Evolutionary conservation across 2,329 filamentous ascomycete genomes (phyloP).

Genomic region (Mycosphaerelloides madeirae): DNA sequence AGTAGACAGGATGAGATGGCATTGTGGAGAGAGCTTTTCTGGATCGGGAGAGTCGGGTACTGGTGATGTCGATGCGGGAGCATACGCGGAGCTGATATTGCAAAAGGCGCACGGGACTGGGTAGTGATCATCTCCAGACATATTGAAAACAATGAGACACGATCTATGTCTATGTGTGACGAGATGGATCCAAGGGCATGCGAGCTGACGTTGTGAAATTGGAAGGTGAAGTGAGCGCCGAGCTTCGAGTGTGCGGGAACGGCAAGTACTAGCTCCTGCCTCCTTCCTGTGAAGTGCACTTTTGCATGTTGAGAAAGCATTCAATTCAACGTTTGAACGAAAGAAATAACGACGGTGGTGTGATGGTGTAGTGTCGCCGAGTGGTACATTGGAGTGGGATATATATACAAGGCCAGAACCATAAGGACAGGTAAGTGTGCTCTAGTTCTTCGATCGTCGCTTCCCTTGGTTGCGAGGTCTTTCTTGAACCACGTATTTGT

Average conservation of each 20-base stretch:
- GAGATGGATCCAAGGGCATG: not conserved
- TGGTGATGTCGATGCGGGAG: slow-evolving; percentile 32
- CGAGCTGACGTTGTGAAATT: too few relatives aligned
- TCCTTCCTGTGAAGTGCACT: too few relatives aligned
- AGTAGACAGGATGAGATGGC: slow-evolving; percentile 69
- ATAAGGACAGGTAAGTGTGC: not conserved
- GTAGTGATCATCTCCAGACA: slow-evolving; percentile 32
- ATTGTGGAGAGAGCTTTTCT: slow-evolving; percentile 32
- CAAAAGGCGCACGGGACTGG: slow-evolving; percentile 54
- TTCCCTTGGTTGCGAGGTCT: slow-evolving; percentile 87
- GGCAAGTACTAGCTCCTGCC: too few relatives aligned
- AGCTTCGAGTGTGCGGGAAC: not conserved
- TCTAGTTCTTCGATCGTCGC: slow-evolving; percentile 50
- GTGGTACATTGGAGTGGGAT: not conserved
- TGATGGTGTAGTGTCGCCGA: not conserved
- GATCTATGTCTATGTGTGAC: not conserved
- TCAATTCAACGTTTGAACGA: not conserved
- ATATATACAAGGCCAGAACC: slow-evolving; percentile 1
- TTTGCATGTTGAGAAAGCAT: too few relatives aligned
- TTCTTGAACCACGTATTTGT: slow-evolving; percentile 83
- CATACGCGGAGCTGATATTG: slow-evolving; percentile 51
- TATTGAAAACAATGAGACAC: too few relatives aligned
- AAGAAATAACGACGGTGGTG: not conserved
- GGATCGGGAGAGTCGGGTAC: slow-evolving; percentile 33
- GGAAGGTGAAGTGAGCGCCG: not conserved